phyloP scores from a whole-genome alignment of 1,139 yeast species.

The Geotrichum reessii region DNA sequence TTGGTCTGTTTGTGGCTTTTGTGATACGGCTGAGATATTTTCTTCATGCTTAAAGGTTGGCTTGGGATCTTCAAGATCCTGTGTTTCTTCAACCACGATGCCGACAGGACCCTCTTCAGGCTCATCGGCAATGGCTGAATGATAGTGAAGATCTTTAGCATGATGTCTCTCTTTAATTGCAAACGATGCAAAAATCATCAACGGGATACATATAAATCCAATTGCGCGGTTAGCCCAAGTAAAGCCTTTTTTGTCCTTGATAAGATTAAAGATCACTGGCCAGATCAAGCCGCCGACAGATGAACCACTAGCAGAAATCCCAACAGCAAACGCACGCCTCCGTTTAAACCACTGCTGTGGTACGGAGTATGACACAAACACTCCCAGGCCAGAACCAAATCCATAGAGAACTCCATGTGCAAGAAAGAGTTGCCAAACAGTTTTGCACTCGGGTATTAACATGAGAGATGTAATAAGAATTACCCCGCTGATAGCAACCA shows the following conservation, averaged over 20 bases:
- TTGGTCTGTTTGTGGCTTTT: background rate
- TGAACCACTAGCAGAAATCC: constrained; percentile 55
- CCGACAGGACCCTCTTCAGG: background rate
- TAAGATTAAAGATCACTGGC: constrained; percentile 41
- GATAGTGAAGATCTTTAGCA: constrained; percentile 27
- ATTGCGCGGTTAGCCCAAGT: constrained; percentile 48
- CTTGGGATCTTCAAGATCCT: background rate
- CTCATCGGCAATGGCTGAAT: constrained; percentile 5
- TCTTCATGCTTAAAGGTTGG: background rate
- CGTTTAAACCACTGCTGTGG: constrained; percentile 48
- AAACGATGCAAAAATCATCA: constrained; percentile 36
- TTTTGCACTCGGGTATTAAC: constrained; percentile 46
- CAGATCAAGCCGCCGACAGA: constrained; percentile 59
- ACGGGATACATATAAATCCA: constrained; percentile 42
- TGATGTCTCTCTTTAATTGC: constrained; percentile 25
- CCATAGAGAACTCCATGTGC: constrained; percentile 53
- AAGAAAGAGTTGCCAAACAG: constrained; percentile 50
- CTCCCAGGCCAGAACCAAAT: constrained; percentile 39
- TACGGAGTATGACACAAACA: constrained; percentile 27
- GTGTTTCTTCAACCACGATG: background rate
- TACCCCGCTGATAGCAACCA: constrained; percentile 42
- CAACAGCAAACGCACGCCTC: constrained; percentile 52
- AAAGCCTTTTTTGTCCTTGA: constrained; percentile 43
- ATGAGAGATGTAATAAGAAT: constrained; percentile 46
- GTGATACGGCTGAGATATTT: background rate